Conservation (phyloP, 371 early-diverging fungal species). For the Rhizopus microsporus region DNA sequence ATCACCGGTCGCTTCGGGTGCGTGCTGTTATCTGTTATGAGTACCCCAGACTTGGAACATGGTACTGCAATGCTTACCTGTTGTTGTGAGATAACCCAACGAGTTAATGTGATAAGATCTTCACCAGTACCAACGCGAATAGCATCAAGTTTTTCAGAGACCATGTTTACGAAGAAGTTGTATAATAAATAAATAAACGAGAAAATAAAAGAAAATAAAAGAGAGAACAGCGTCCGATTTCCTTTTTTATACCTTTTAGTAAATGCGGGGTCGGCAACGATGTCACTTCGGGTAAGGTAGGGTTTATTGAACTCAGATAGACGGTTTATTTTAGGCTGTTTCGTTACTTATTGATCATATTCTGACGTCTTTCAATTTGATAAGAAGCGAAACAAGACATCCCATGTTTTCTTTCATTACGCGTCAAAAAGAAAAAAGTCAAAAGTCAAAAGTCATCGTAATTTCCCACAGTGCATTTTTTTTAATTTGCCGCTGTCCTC, state of each 20-base stretch:
- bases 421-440: too few relatives aligned
- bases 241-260: constrained; percentile 6
- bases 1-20: constrained; percentile 92
- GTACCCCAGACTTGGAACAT: neutral
- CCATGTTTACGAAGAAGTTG: constrained; percentile 9
- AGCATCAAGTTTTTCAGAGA: constrained; percentile 38
- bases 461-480: too few relatives aligned
- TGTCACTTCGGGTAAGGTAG: constrained; percentile 17
- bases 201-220: constrained; percentile 5
- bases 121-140: constrained; percentile 61
- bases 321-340: neutral
- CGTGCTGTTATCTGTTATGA: constrained; percentile 29
- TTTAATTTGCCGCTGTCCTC: too few relatives aligned
- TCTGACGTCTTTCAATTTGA: neutral
- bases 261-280: constrained; percentile 18
- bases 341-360: neutral
- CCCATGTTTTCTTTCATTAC: too few relatives aligned
- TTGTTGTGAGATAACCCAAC: constrained; percentile 92
- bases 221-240: neutral
- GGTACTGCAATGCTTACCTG: constrained; percentile 43
- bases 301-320: constrained; percentile 6
- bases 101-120: constrained; percentile 92
- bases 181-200: constrained; percentile 5
- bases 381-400: neutral
- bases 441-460: too few relatives aligned